Conservation (phyloP, 768 basidiomycete species). For the Tricholoma saponaceum region DNA sequence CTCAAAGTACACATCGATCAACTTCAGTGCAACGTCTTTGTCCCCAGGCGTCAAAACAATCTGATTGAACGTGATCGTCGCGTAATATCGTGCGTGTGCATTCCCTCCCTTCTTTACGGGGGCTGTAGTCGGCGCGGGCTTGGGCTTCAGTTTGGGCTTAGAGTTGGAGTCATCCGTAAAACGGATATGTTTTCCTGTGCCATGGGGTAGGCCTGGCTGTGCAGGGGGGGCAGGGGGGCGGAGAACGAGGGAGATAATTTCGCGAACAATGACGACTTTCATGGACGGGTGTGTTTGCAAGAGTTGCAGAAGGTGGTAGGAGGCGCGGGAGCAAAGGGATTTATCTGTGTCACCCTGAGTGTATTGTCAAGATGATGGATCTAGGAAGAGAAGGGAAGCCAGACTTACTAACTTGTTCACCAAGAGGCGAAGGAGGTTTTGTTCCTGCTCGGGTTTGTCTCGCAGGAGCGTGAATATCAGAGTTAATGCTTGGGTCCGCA, state of each 20-base stretch:
- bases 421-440: conserved; percentile 87
- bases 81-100: conserved; percentile 85
- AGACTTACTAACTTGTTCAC: conserved; percentile 86
- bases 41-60: conserved; percentile 71
- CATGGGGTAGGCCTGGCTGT: conserved; percentile 23
- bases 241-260: conserved; percentile 77
- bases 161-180: conserved; percentile 44
- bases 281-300: conserved; percentile 90
- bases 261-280: conserved; percentile 86
- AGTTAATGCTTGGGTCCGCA: conserved; percentile 79
- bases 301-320: conserved; percentile 84
- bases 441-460: conserved; percentile 95
- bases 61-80: conserved; percentile 92
- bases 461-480: conserved; percentile 77
- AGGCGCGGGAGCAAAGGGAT: conserved; percentile 83
- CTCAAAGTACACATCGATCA: conserved; percentile 92
- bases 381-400: not conserved
- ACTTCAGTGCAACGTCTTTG: conserved; percentile 64
- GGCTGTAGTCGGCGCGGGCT: conserved; percentile 16
- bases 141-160: conserved; percentile 26
- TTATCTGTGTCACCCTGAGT: conserved; percentile 84
- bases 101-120: conserved; percentile 44
- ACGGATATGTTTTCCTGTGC: conserved; percentile 44
- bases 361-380: not conserved
- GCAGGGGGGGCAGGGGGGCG: conserved; percentile 45